Evolutionary conservation across 495 filamentous ascomycete genomes (phyloP).

Genomic region (Neurospora discreta): DNA sequence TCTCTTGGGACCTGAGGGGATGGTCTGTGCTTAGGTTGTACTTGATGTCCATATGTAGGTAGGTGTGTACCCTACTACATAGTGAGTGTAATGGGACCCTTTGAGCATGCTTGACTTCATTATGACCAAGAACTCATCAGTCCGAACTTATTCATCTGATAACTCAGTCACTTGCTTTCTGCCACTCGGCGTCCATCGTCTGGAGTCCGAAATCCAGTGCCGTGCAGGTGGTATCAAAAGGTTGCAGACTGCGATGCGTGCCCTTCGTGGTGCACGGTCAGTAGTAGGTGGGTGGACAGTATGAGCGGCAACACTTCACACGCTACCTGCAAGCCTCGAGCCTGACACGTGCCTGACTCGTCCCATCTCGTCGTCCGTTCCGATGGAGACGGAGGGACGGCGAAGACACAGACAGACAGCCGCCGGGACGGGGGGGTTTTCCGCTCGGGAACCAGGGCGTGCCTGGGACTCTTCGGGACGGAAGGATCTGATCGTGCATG

Average conservation of each 20-base stretch:
- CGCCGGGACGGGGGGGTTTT: not conserved
- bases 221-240: not conserved
- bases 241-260: not conserved
- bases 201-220: not conserved
- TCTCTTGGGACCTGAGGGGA: not conserved
- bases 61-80: too few species aligned
- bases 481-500: not conserved
- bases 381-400: not conserved
- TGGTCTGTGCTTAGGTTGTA: not conserved
- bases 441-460: not conserved
- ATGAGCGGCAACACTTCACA: not conserved
- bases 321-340: not conserved
- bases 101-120: not conserved
- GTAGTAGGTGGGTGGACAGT: not conserved
- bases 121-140: not conserved
- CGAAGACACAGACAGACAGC: not conserved
- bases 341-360: not conserved
- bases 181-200: not conserved
- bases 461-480: not conserved
- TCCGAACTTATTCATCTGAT: not conserved
- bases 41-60: too few species aligned
- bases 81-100: not conserved
- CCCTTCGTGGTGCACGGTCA: not conserved
- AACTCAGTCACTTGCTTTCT: not conserved
- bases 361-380: not conserved